These are phyloP conservation scores for Agrocybe pediades DNA, from an alignment of 768 basidiomycete genomes.

Conservation along the genomic window DNA sequence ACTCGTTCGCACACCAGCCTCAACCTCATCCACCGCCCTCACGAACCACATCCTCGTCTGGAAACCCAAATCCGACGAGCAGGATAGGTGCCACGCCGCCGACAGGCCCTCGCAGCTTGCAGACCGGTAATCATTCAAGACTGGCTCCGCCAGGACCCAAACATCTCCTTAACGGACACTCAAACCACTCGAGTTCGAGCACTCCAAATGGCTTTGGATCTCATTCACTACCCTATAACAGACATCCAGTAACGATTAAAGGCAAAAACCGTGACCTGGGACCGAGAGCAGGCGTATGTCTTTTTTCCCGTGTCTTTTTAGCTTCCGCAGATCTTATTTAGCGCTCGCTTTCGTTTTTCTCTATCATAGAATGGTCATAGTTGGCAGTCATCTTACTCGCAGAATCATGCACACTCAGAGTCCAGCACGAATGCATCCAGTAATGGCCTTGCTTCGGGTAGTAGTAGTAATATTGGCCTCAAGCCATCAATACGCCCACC, in stretches of 20 bases:
- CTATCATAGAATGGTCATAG: slow-evolving; percentile 16
- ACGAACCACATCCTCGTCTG: slow-evolving; percentile 13
- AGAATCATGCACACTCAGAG: slow-evolving; percentile 28
- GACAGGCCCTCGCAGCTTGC: slow-evolving; percentile 66
- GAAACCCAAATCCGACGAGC: slow-evolving; percentile 24
- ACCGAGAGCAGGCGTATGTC: slow-evolving; percentile 24
- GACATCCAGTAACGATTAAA: slow-evolving; percentile 38
- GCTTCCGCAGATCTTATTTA: slow-evolving; percentile 15
- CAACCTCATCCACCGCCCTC: slow-evolving; percentile 24
- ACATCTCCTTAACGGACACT: slow-evolving; percentile 42
- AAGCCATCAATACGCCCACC: slow-evolving; percentile 18
- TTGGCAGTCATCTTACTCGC: slow-evolving; percentile 30
- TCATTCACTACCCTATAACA: slow-evolving; percentile 28
- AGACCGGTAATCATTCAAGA: slow-evolving; percentile 35
- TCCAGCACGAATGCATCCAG: slow-evolving; percentile 18
- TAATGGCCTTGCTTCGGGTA: slow-evolving; percentile 17
- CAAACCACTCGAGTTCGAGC: slow-evolving; percentile 16
- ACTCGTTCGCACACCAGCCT: slow-evolving; percentile 34
- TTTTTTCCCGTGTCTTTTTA: slow-evolving; percentile 14
- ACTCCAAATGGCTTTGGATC: slow-evolving; percentile 23
- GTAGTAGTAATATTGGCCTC: slow-evolving; percentile 11
- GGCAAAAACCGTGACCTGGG: slow-evolving; percentile 34
- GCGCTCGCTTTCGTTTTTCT: slow-evolving; percentile 17
- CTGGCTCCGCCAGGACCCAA: slow-evolving; percentile 39
- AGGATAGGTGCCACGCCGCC: slow-evolving; percentile 60